A percentile compares a stretch with the other conserved stretches of the same genome.
Evolutionary conservation across 1,284 basidiomycete genomes (phyloP).

Genomic region (Pulchroboletus neoregius): DNA sequence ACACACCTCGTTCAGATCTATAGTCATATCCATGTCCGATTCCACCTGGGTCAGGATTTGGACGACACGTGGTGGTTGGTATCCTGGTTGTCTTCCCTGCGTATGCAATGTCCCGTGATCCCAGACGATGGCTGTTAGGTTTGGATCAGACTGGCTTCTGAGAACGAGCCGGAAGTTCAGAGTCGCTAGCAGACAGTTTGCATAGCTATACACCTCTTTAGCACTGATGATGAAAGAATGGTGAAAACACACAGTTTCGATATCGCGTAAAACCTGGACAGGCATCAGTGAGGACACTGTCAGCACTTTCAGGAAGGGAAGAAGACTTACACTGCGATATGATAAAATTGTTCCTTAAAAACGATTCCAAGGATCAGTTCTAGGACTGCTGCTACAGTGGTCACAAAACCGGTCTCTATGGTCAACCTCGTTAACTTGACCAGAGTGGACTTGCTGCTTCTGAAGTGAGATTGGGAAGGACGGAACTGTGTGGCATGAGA

Average conservation of each 20-base stretch:
- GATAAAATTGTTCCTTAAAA: conserved; percentile 2
- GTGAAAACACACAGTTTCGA: conserved; percentile 25
- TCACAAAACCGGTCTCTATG: conserved; percentile 29
- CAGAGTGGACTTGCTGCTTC: conserved; percentile 5
- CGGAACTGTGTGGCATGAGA: conserved; percentile 12
- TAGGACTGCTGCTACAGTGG: conserved; percentile 15
- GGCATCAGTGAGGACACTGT: not conserved
- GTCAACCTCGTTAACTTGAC: conserved; percentile 21
- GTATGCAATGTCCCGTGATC: not conserved
- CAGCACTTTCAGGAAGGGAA: no score
- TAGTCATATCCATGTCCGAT: not conserved
- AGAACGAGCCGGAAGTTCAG: conserved; percentile 24
- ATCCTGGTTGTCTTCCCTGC: not conserved
- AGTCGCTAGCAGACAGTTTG: conserved; percentile 23
- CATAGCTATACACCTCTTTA: conserved; percentile 21
- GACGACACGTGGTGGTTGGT: not conserved
- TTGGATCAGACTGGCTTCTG: conserved; percentile 4
- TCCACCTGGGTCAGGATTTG: not conserved
- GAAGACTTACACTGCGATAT: conserved; percentile 22
- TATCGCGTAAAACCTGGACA: conserved; percentile 19
- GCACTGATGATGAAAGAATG: no score
- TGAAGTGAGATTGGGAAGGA: conserved; percentile 8
- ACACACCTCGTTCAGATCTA: not conserved
- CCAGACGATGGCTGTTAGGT: not conserved
- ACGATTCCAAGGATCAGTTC: conserved; percentile 18